A percentile compares a stretch with the other conserved stretches of the same genome.
These are phyloP conservation scores for Dictyostelium citrinum DNA, from an alignment of 78 protist species.

Conservation along the genomic window DNA sequence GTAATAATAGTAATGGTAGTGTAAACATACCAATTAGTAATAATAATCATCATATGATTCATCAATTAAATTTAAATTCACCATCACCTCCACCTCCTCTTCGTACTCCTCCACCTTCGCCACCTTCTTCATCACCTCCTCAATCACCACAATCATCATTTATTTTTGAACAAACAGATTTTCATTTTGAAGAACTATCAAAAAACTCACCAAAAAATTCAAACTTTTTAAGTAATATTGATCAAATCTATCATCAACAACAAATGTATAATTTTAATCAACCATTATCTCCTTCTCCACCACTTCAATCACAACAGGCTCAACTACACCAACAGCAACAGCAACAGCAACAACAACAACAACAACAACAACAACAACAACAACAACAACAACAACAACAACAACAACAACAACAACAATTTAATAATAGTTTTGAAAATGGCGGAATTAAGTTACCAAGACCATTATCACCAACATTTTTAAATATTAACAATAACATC, in stretches of 20 bases:
- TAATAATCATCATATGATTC: background rate
- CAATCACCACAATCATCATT: slow-evolving; percentile 19
- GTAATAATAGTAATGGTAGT: background rate
- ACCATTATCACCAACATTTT: background rate
- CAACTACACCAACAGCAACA: background rate
- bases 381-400: background rate
- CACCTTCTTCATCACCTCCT: slow-evolving; percentile 10
- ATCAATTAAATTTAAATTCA: background rate
- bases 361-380: too few relatives aligned
- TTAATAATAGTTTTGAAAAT: background rate
- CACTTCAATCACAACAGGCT: background rate
- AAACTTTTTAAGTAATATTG: background rate
- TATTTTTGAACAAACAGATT: background rate
- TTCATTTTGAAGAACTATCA: background rate
- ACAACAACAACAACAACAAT: background rate
- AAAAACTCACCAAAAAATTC: background rate
- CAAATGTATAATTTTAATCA: background rate
- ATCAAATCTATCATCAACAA: background rate
- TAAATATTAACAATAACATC: background rate
- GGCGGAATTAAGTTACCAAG: background rate
- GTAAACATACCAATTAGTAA: background rate
- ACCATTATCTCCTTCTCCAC: background rate
- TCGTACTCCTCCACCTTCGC: slow-evolving; percentile 2
- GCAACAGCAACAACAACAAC: background rate
- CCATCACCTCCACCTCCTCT: background rate